Percentiles rank a stretch among this genome's conserved stretches.
phyloP scores from a whole-genome alignment of 352 stramenopile genomes.

The Pythium vanterpoolii region DNA sequence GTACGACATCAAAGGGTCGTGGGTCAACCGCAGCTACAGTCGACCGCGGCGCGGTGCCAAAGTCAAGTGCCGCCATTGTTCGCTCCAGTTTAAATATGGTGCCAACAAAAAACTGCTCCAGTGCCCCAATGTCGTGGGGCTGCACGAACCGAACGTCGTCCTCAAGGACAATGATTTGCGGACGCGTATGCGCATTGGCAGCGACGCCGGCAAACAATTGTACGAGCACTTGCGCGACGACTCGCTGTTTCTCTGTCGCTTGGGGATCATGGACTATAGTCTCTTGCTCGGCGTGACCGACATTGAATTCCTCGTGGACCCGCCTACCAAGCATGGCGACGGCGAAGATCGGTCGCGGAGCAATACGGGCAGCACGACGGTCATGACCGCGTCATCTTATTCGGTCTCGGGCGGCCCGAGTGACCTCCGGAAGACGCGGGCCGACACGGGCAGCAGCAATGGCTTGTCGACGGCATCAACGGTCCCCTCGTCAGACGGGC shows the following conservation, averaged over 20 bases:
- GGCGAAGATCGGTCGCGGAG: slow-evolving; percentile 1
- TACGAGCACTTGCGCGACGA: slow-evolving; percentile 72
- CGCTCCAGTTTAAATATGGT: slow-evolving; percentile 82
- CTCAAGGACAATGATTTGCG: slow-evolving; percentile 86
- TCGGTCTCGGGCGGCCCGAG: background rate
- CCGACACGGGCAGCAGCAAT: slow-evolving; percentile 15
- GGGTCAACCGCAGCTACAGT: slow-evolving; percentile 86
- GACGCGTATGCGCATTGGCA: slow-evolving; percentile 75
- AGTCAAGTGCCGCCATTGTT: slow-evolving; percentile 83
- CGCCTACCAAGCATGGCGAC: slow-evolving; percentile 12
- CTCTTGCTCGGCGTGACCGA: slow-evolving; percentile 84
- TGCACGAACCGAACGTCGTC: slow-evolving; percentile 84
- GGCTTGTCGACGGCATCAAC: background rate
- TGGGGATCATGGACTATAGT: slow-evolving; percentile 91
- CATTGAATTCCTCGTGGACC: slow-evolving; percentile 79
- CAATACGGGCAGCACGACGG: slow-evolving; percentile 31
- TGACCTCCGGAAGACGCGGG: slow-evolving; percentile 1
- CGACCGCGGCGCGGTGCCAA: slow-evolving; percentile 67
- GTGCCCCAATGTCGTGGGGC: slow-evolving; percentile 74
- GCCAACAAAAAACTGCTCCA: slow-evolving; percentile 60
- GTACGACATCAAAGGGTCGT: slow-evolving; percentile 92
- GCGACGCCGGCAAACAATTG: slow-evolving; percentile 44
- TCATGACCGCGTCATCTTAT: slow-evolving; percentile 7
- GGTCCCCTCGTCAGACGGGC: slow-evolving; percentile 1
- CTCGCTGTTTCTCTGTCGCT: slow-evolving; percentile 65